These are phyloP conservation scores for Lophiostoma macrostomum DNA, from an alignment of 495 filamentous ascomycete genomes.

Conservation along the genomic window DNA sequence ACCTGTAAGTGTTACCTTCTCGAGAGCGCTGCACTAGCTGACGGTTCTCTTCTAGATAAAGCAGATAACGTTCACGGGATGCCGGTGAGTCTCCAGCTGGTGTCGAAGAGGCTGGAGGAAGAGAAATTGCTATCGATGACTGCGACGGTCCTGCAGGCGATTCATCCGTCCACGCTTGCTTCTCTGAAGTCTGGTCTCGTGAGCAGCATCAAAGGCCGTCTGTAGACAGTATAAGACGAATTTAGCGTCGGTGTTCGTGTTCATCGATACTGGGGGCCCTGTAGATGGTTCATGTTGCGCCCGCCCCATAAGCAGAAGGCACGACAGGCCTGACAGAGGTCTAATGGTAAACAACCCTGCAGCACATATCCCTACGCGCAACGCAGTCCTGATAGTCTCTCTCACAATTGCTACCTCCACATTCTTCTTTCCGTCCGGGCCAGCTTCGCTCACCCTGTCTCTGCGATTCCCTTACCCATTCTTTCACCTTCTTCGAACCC, in stretches of 20 bases:
- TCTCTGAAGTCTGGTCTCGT: not conserved
- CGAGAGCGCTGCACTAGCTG: not conserved
- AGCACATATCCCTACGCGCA: not conserved
- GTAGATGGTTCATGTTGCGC: too few species aligned
- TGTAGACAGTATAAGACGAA: conserved; percentile 9
- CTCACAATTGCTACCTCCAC: not conserved
- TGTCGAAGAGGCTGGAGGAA: conserved; percentile 52
- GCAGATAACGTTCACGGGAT: conserved; percentile 53
- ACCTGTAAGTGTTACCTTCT: conserved; percentile 20
- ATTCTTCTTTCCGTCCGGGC: not conserved
- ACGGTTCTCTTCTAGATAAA: conserved; percentile 49
- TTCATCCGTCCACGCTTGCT: conserved; percentile 6
- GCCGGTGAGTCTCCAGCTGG: conserved; percentile 53
- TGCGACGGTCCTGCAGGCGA: conserved; percentile 28
- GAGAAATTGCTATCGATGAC: conserved; percentile 46
- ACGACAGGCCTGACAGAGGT: too few species aligned
- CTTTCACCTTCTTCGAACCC: not conserved
- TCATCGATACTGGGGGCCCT: too few species aligned
- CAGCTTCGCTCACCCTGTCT: not conserved
- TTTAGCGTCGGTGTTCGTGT: too few species aligned
- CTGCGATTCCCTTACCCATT: not conserved
- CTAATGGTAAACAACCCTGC: conserved; percentile 1
- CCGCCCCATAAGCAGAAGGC: too few species aligned
- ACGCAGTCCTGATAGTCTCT: not conserved
- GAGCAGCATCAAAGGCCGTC: conserved; percentile 8